phyloP scores from a whole-genome alignment of 2,329 filamentous ascomycete genomes.

The Neofusicoccum ribis region DNA sequence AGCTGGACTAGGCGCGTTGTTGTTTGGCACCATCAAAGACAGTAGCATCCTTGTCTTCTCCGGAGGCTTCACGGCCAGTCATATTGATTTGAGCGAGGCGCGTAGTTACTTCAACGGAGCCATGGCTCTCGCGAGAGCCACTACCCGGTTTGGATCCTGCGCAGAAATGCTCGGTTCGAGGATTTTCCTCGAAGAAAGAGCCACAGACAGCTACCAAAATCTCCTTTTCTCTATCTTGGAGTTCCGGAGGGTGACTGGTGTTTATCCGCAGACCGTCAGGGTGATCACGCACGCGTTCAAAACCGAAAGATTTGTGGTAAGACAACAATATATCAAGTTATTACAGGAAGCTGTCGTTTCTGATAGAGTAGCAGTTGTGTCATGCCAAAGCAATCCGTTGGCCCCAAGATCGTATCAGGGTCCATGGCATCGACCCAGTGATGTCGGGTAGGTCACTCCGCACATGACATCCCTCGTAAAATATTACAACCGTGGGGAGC shows the following conservation, averaged over 20 bases:
- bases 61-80: slow-evolving; percentile 55
- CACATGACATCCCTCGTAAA: neutral
- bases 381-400: slow-evolving; percentile 41
- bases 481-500: no score
- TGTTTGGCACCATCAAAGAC: slow-evolving; percentile 45
- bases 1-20: slow-evolving; percentile 59
- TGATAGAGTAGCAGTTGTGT: neutral
- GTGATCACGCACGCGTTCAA: slow-evolving; percentile 53
- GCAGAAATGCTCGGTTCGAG: slow-evolving; percentile 37
- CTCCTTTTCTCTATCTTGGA: slow-evolving; percentile 72
- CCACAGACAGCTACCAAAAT: slow-evolving; percentile 85
- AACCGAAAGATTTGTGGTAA: slow-evolving; percentile 37
- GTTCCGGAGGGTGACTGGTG: slow-evolving; percentile 43
- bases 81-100: slow-evolving; percentile 37
- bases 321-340: neutral
- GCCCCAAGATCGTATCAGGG: slow-evolving; percentile 41
- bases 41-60: slow-evolving; percentile 65
- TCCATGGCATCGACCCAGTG: slow-evolving; percentile 49
- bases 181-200: slow-evolving; percentile 65
- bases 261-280: slow-evolving; percentile 43
- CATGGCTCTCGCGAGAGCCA: slow-evolving; percentile 22
- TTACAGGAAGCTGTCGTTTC: neutral
- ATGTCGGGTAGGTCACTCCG: slow-evolving; percentile 31
- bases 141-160: slow-evolving; percentile 27
- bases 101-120: slow-evolving; percentile 39